phyloP scores from a whole-genome alignment of 2,329 filamentous ascomycete genomes.

The Mycosphaerella arachidis region DNA sequence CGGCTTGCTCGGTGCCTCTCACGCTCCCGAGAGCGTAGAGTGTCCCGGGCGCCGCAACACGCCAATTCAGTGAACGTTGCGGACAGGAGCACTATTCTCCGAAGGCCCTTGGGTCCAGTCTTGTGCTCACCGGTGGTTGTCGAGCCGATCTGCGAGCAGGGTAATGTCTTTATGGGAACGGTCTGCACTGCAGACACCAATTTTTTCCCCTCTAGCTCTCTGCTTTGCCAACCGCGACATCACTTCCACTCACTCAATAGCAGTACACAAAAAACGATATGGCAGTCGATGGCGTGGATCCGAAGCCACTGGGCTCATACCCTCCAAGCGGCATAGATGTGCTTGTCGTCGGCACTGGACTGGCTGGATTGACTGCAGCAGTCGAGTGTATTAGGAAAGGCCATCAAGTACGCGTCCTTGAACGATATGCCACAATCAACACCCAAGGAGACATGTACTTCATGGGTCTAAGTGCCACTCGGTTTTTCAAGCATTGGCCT shows the following conservation, averaged over 20 bases:
- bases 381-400: slow-evolving; percentile 26
- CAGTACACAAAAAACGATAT: slow-evolving; percentile 19
- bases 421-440: slow-evolving; percentile 26
- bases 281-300: slow-evolving; percentile 32
- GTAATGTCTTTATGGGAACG: neutral
- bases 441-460: slow-evolving; percentile 56
- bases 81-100: neutral
- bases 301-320: slow-evolving; percentile 51
- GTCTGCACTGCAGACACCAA: neutral
- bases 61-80: neutral
- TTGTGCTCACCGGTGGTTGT: neutral
- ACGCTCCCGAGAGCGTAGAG: neutral
- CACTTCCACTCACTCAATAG: neutral
- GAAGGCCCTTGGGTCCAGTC: neutral
- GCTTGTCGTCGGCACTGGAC: slow-evolving; percentile 24
- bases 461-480: slow-evolving; percentile 54
- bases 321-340: slow-evolving; percentile 22
- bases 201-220: neutral
- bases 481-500: slow-evolving; percentile 54
- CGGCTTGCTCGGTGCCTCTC: neutral
- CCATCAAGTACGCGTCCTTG: slow-evolving; percentile 23
- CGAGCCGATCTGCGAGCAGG: neutral
- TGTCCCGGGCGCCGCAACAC: neutral
- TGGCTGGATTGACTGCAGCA: slow-evolving; percentile 22
- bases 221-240: neutral